A percentile compares a stretch with the other conserved stretches of the same genome.
phyloP scores from a whole-genome alignment of 2,329 filamentous ascomycete genomes.

The Pseudogymnoascus sp. region DNA sequence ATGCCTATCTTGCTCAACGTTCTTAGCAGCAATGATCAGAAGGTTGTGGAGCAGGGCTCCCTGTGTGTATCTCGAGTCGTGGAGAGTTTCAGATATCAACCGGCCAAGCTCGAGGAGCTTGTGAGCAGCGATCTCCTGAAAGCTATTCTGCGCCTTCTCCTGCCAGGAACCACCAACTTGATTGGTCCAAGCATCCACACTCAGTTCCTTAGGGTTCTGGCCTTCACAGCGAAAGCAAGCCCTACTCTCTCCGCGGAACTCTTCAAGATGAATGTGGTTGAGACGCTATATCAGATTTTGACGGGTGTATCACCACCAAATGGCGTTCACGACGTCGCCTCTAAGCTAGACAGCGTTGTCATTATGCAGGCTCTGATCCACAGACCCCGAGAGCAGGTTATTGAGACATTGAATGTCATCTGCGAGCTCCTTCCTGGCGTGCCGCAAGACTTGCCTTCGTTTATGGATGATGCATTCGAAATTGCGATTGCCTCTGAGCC shows the following conservation, averaged over 20 bases:
- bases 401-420: conserved; percentile 94
- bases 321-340: conserved; percentile 68
- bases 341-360: conserved; percentile 89
- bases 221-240: conserved; percentile 84
- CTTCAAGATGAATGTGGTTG: conserved; percentile 93
- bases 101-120: conserved; percentile 83
- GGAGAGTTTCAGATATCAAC: conserved; percentile 89
- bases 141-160: conserved; percentile 76
- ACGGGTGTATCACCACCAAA: conserved; percentile 89
- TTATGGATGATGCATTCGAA: conserved; percentile 42
- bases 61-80: conserved; percentile 93
- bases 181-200: conserved; percentile 94
- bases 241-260: conserved; percentile 81
- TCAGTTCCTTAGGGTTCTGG: conserved; percentile 85
- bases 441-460: conserved; percentile 47
- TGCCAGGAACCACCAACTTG: conserved; percentile 91
- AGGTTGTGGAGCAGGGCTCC: conserved; percentile 93
- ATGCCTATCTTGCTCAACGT: conserved; percentile 95
- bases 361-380: conserved; percentile 99
- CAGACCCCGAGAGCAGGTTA: conserved; percentile 88
- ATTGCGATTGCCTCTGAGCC: conserved; percentile 35
- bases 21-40: conserved; percentile 84
- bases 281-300: conserved; percentile 94
- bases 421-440: conserved; percentile 84
- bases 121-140: conserved; percentile 82